These are phyloP conservation scores for Ophiobolus disseminans DNA, from an alignment of 2,329 filamentous ascomycete genomes.

Conservation along the genomic window DNA sequence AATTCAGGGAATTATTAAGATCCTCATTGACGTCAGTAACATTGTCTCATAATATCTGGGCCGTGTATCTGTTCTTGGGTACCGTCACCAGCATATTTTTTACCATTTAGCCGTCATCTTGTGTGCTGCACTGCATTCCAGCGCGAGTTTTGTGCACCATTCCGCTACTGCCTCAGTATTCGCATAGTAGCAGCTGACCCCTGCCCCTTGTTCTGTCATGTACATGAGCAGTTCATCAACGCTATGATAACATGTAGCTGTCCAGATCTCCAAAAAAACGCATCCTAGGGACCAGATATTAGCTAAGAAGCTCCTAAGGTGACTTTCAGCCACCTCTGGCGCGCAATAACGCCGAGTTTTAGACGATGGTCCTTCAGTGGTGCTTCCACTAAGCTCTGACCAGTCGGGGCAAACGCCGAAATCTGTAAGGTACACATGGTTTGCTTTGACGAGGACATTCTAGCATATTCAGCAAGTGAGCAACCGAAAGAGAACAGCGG, in stretches of 20 bases:
- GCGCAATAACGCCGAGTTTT: not conserved
- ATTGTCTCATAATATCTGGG: too few relatives aligned
- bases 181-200: not conserved
- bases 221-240: not conserved
- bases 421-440: not conserved
- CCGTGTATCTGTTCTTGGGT: too few relatives aligned
- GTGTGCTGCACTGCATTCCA: too few relatives aligned
- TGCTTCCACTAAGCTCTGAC: not conserved
- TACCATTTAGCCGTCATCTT: too few relatives aligned
- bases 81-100: too few relatives aligned
- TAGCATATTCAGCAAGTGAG: not conserved
- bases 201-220: not conserved
- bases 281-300: not conserved
- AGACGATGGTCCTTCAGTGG: not conserved
- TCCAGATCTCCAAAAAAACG: not conserved
- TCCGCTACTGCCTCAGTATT: not conserved
- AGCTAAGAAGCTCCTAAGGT: not conserved
- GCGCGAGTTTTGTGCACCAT: too few relatives aligned
- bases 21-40: too few relatives aligned
- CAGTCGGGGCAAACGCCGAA: not conserved
- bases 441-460: not conserved
- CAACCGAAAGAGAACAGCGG: not conserved
- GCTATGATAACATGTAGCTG: not conserved
- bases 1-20: too few relatives aligned
- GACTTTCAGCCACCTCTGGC: not conserved